phyloP scores from a whole-genome alignment of 225 moss, liverwort and hornwort genomes.

The Thuidium tamariscinum region DNA sequence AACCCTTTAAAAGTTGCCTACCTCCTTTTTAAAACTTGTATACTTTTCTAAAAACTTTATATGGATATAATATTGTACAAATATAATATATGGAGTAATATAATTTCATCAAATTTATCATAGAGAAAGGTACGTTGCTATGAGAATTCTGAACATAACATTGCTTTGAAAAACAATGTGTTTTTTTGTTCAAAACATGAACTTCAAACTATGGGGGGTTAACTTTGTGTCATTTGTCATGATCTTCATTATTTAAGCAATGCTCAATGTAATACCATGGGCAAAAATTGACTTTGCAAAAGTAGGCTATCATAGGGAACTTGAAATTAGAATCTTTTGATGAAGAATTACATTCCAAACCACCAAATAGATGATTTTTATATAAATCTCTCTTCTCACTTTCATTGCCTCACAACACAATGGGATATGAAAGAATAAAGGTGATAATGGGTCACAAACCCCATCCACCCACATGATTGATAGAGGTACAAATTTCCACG shows the following conservation, averaged over 20 bases:
- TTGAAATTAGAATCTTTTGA: background rate
- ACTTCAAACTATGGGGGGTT: accelerated
- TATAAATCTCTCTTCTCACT: background rate
- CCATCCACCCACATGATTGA: accelerated
- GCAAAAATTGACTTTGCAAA: background rate
- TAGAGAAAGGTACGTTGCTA: no score
- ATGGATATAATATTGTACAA: background rate
- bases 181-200: background rate
- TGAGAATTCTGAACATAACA: background rate
- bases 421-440: background rate
- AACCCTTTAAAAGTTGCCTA: background rate
- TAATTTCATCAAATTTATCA: background rate
- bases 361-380: accelerated
- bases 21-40: background rate
- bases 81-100: background rate
- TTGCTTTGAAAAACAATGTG: background rate
- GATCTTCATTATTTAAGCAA: background rate
- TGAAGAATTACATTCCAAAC: background rate
- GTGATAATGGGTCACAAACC: accelerated
- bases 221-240: background rate
- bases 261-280: no score
- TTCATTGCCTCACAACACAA: background rate
- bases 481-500: accelerated
- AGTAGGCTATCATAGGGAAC: accelerated
- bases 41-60: background rate